phyloP scores from a whole-genome alignment of 805 yeast species.

The Pichia phayaonensis region DNA sequence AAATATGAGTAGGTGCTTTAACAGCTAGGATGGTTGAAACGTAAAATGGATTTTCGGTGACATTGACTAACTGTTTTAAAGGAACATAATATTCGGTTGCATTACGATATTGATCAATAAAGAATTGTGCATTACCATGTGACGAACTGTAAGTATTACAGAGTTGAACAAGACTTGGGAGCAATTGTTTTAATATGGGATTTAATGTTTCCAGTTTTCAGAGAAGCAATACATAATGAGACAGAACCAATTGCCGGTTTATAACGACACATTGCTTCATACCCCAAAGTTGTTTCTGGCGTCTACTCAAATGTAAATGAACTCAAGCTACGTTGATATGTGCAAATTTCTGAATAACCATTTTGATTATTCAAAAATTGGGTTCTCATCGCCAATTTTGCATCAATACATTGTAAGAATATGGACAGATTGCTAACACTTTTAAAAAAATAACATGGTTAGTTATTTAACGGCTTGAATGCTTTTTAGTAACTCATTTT shows the following conservation, averaged over 20 bases:
- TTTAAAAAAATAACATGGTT: no score
- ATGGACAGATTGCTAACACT: no score
- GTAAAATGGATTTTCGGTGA: not conserved
- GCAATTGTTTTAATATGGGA: no score
- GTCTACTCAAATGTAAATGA: constrained; percentile 7
- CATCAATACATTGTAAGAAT: not conserved
- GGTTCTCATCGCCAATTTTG: not conserved
- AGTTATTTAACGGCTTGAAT: no score
- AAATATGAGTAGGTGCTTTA: not conserved
- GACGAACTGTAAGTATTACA: no score
- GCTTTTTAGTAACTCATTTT: no score
- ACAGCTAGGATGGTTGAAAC: not conserved
- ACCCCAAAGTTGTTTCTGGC: not conserved
- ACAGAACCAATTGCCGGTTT: constrained; percentile 15
- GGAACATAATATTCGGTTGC: not conserved
- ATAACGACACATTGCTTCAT: constrained; percentile 10
- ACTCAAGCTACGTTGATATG: not conserved
- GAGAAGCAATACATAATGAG: constrained; percentile 6
- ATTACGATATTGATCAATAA: not conserved
- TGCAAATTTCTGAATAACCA: not conserved
- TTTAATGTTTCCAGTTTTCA: no score
- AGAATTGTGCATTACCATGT: not conserved
- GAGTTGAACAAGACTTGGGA: no score
- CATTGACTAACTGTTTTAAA: not conserved
- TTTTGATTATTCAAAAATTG: not conserved